Percentiles rank a stretch among this genome's conserved stretches.
These are phyloP conservation scores for Kuraishia floccosa DNA, from an alignment of 805 yeast species.

Conservation along the genomic window DNA sequence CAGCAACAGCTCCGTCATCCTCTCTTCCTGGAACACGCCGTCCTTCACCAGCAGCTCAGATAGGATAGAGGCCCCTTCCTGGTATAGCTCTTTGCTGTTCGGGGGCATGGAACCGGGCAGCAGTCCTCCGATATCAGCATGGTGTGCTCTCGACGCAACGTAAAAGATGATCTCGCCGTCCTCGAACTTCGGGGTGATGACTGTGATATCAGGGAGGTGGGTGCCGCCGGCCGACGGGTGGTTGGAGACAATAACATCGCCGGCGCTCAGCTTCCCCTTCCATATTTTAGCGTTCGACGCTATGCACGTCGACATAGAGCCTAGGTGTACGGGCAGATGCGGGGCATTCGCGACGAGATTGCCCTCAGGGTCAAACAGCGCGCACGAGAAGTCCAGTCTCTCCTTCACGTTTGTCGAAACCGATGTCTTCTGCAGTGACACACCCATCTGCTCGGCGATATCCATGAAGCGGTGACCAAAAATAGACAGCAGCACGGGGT, in stretches of 20 bases:
- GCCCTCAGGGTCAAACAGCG: conserved; percentile 68
- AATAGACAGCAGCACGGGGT: conserved; percentile 65
- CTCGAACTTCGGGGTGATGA: conserved; percentile 81
- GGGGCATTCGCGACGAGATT: conserved; percentile 83
- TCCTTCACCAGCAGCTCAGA: conserved; percentile 62
- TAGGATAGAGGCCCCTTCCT: conserved; percentile 85
- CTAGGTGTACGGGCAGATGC: conserved; percentile 78
- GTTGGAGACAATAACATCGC: conserved; percentile 70
- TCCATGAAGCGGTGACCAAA: conserved; percentile 84
- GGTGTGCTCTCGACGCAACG: conserved; percentile 93
- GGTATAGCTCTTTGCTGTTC: conserved; percentile 69
- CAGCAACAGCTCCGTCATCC: conserved; percentile 48
- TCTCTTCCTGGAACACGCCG: conserved; percentile 68
- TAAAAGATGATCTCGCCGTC: conserved; percentile 56
- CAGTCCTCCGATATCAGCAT: conserved; percentile 90
- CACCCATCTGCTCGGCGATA: conserved; percentile 86
- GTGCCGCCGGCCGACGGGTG: conserved; percentile 85
- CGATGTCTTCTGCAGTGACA: conserved; percentile 65
- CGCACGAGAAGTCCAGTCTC: conserved; percentile 76
- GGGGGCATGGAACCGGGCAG: conserved; percentile 96
- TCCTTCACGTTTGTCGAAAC: conserved; percentile 80
- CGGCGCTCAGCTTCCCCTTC: conserved; percentile 52
- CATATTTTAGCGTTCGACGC: conserved; percentile 53
- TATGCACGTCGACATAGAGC: conserved; percentile 79
- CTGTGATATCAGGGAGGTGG: conserved; percentile 85